Evolutionary conservation across 371 early-diverging fungal species (phyloP).

Genomic region (Mucor irregularis): DNA sequence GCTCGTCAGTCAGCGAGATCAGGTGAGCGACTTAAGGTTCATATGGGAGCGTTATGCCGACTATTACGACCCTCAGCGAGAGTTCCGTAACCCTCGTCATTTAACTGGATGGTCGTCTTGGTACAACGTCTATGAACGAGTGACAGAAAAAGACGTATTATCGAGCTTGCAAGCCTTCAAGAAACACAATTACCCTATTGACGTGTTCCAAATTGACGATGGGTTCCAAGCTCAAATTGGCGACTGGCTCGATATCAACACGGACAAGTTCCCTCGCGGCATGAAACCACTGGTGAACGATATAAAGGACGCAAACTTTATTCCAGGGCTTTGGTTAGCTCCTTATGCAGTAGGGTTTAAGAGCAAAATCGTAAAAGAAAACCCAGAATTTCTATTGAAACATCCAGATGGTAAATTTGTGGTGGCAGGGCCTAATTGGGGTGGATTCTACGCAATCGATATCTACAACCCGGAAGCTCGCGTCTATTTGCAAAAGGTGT

Average conservation of each 20-base stretch:
- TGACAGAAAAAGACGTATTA: constrained; percentile 48
- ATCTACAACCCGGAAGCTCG: constrained; percentile 52
- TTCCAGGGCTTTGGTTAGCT: constrained; percentile 60
- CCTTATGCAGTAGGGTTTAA: constrained; percentile 57
- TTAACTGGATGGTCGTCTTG: constrained; percentile 64
- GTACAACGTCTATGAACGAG: constrained; percentile 59
- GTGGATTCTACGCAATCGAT: constrained; percentile 57
- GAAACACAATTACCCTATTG: constrained; percentile 47
- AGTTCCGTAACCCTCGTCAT: constrained; percentile 28
- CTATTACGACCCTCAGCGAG: constrained; percentile 34
- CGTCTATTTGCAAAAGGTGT: constrained; percentile 47
- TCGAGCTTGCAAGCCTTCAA: constrained; percentile 44
- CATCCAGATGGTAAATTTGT: constrained; percentile 30
- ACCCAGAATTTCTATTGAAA: constrained; percentile 57
- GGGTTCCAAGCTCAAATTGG: constrained; percentile 58
- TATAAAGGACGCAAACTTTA: constrained; percentile 39
- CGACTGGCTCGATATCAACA: constrained; percentile 55
- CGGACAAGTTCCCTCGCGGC: constrained; percentile 51
- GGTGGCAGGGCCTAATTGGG: constrained; percentile 51
- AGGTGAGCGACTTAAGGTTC: constrained; percentile 20
- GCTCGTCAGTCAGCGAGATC: constrained; percentile 18
- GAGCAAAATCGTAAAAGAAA: constrained; percentile 48
- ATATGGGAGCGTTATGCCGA: constrained; percentile 55
- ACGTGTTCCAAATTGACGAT: constrained; percentile 64
- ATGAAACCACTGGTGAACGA: constrained; percentile 41